Base-by-base conservation (phyloP, 768 basidiomycete genomes). In the Boletus reticuloceps region DNA sequence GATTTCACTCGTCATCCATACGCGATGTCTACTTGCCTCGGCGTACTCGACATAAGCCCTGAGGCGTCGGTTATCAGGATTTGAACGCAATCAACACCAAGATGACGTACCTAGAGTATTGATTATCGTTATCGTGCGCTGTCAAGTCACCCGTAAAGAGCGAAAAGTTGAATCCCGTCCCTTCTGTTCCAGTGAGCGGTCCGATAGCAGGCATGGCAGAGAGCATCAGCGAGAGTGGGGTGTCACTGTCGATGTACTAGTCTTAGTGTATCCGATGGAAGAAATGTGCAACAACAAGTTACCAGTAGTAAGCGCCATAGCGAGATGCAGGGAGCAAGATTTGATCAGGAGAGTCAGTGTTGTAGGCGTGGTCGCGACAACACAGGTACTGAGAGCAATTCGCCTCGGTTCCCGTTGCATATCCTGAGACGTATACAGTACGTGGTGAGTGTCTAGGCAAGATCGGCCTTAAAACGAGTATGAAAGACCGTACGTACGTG, bases 121-220 rank as follows among this genome's bases (percentile, higher is more conserved):
- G 78, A 53, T 82, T 82, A 50, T 85, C 85, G 10, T 77, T 65
- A 65, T 89, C 88, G 62, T 89, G 88, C 6, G 83, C 79, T 29
- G 87, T 86, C 45, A 89, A 67, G 63, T 90, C 88, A 31, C 88
- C 87, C 0, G 86, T 89, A 63, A 80, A 90, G 14, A 90, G 25
- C 0, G 79, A 80, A 68, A 81, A 88, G 31, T 77, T 80, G 65
- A 88, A 86, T 0, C 83, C 84, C 1, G 74, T 79, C 1, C 75
- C 69, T 60, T 80, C 61, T 6, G 87, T 87, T 5, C 75, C 81
- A 7, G 86, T 78, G 14, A 90, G 72, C 5, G 74, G 74, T 5
- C 85, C 86, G 47, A 90, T 85, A 0, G 85, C 78, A 61, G 85
- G 63, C 43, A 89, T 71, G 1, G 81, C 84, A 16, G 88, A 71